A percentile compares a stretch with the other conserved stretches of the same genome.
Evolutionary conservation across 2,329 filamentous ascomycete genomes (phyloP).

Genomic region (Fusarium brachygibbosum): DNA sequence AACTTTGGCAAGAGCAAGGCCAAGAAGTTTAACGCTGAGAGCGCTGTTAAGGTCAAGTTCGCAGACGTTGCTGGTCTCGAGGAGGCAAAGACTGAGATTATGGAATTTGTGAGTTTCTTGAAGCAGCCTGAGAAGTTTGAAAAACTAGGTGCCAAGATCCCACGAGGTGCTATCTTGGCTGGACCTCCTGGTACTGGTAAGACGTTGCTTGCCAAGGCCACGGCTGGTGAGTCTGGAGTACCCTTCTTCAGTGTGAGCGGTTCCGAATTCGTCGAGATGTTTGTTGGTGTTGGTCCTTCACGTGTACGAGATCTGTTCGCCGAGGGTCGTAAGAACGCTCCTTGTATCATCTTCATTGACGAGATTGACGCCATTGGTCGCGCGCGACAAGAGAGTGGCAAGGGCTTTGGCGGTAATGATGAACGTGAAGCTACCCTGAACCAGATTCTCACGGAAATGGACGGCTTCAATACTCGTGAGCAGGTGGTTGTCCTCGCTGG

Average conservation of each 20-base stretch:
- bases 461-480: conserved; percentile 96
- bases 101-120: conserved; percentile 98
- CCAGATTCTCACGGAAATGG: conserved; percentile 99
- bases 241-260: conserved; percentile 99
- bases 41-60: conserved; percentile 96
- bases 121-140: conserved; percentile 94
- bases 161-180: conserved; percentile 93
- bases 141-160: conserved; percentile 96
- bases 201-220: conserved; percentile 96
- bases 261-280: conserved; percentile 99
- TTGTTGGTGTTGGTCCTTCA: conserved; percentile 97
- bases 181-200: conserved; percentile 99
- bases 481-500: conserved; percentile 97
- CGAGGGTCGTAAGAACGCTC: conserved; percentile 93
- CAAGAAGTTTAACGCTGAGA: conserved; percentile 98
- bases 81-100: conserved; percentile 97
- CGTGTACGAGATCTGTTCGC: conserved; percentile 95
- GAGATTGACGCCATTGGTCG: conserved; percentile 99
- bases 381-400: conserved; percentile 82
- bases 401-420: conserved; percentile 86
- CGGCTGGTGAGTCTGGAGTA: conserved; percentile 94
- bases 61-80: conserved; percentile 97
- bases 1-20: conserved; percentile 96
- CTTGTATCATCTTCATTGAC: conserved; percentile 99
- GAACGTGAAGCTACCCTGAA: conserved; percentile 97